phyloP scores from a whole-genome alignment of 2,329 filamentous ascomycete genomes.

The Stemphylium lycopersici region DNA sequence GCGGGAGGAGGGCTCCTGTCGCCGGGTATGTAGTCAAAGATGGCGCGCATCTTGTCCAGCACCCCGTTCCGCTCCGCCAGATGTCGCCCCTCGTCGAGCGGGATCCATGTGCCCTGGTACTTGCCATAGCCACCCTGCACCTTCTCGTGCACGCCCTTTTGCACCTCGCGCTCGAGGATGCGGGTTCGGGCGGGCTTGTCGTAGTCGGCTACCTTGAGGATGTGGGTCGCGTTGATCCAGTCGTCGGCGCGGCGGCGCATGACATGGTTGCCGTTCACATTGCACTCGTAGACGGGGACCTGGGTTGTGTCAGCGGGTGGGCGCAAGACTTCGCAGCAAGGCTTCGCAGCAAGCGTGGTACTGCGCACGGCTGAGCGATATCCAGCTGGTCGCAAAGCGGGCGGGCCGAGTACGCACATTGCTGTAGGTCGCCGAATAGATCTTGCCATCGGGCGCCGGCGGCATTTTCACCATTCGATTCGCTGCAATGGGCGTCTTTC shows the following conservation, averaged over 20 bases:
- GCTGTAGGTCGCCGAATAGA: conserved; percentile 71
- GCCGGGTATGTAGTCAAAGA: conserved; percentile 88
- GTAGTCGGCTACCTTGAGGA: conserved; percentile 94
- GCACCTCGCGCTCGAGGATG: conserved; percentile 94
- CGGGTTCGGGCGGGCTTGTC: conserved; percentile 95
- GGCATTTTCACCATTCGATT: conserved; percentile 41
- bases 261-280: conserved; percentile 87
- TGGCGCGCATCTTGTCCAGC: conserved; percentile 79
- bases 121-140: conserved; percentile 98
- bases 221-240: conserved; percentile 99
- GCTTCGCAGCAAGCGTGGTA: too few species aligned
- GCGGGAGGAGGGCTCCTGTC: conserved; percentile 89
- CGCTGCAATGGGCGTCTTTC: conserved; percentile 5
- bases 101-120: conserved; percentile 99
- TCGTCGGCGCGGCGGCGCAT: conserved; percentile 93
- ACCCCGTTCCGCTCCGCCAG: conserved; percentile 88
- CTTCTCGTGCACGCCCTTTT: conserved; percentile 96
- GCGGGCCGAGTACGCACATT: conserved; percentile 46
- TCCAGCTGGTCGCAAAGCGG: conserved; percentile 1
- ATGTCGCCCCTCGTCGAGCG: conserved; percentile 77
- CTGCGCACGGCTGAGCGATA: not conserved
- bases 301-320: conserved; percentile 50
- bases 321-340: too few species aligned
- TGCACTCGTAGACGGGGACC: conserved; percentile 95
- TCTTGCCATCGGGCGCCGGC: conserved; percentile 51